A percentile compares a stretch with the other conserved stretches of the same genome.
Conservation (phyloP, 352 stramenopile genomes). For the Pythium pyrilobum region DNA sequence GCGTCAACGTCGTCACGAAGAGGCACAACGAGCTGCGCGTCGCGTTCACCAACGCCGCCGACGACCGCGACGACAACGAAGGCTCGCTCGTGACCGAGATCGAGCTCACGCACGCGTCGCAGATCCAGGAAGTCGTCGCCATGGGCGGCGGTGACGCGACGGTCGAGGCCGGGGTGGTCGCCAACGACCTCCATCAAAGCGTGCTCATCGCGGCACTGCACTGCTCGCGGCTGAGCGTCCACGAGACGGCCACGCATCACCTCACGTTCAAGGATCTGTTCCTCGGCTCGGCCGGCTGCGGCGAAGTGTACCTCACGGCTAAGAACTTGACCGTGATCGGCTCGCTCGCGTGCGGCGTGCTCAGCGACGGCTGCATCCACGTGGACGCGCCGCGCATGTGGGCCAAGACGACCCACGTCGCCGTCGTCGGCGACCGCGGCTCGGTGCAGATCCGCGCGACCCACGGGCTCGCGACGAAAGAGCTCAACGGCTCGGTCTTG, state of each 20-base stretch:
- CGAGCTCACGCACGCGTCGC: not conserved
- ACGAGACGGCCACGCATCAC: not conserved
- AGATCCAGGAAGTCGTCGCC: not conserved
- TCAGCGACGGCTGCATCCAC: not conserved
- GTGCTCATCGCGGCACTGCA: not conserved
- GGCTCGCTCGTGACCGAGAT: constrained; percentile 12
- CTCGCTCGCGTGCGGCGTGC: not conserved
- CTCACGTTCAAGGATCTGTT: not conserved
- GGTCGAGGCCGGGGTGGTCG: not conserved
- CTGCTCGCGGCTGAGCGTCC: not conserved
- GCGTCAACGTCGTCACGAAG: no score
- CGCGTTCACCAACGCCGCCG: no score
- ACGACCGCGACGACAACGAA: no score
- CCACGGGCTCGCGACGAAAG: not conserved
- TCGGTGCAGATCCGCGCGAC: not conserved
- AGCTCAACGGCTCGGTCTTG: not conserved
- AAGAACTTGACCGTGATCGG: not conserved
- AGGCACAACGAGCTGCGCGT: no score
- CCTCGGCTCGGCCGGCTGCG: not conserved
- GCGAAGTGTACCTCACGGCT: not conserved
- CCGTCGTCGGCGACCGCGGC: not conserved
- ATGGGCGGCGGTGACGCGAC: not conserved
- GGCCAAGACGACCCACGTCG: not conserved
- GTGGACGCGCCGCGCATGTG: not conserved
- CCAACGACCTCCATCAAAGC: not conserved